phyloP scores from a whole-genome alignment of 1,284 basidiomycete genomes.

The Pterulicium gracile region DNA sequence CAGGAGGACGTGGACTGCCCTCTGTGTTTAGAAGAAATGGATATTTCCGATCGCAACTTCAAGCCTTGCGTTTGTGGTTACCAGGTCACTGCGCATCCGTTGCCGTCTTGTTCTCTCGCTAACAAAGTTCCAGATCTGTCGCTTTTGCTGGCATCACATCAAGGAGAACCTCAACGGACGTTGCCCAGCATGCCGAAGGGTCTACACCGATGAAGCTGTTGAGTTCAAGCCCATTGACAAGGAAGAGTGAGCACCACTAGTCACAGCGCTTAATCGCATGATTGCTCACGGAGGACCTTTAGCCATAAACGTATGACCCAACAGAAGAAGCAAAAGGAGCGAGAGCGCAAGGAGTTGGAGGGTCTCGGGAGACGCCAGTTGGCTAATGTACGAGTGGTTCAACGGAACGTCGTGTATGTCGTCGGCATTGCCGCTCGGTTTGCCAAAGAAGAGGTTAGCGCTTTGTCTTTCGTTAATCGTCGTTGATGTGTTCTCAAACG shows the following conservation, averaged over 20 bases:
- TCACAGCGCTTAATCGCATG: slow-evolving; percentile 5
- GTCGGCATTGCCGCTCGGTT: slow-evolving; percentile 85
- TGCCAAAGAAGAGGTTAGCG: slow-evolving; percentile 87
- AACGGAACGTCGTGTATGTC: slow-evolving; percentile 95
- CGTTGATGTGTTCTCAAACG: slow-evolving; percentile 10
- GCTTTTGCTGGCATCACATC: slow-evolving; percentile 99
- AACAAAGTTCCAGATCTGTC: slow-evolving; percentile 76
- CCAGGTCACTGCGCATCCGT: slow-evolving; percentile 51
- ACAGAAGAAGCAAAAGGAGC: slow-evolving; percentile 92
- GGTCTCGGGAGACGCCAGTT: slow-evolving; percentile 79
- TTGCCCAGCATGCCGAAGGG: slow-evolving; percentile 93
- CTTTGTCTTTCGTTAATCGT: slow-evolving; percentile 3
- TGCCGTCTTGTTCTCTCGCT: slow-evolving; percentile 12
- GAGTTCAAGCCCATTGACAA: slow-evolving; percentile 95
- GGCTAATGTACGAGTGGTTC: slow-evolving; percentile 91
- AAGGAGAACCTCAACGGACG: slow-evolving; percentile 92
- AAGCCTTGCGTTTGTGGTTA: slow-evolving; percentile 99
- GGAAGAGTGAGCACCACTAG: slow-evolving; percentile 72
- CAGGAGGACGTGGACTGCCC: slow-evolving; percentile 98
- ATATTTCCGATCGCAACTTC: slow-evolving; percentile 98
- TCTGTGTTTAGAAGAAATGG: slow-evolving; percentile 97
- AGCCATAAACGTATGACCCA: slow-evolving; percentile 94
- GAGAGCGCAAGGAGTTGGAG: slow-evolving; percentile 94
- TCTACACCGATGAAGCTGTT: slow-evolving; percentile 88
- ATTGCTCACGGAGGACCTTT: slow-evolving; percentile 11